These are phyloP conservation scores for Platismatia glauca DNA, from an alignment of 495 filamentous ascomycete species.

Conservation along the genomic window DNA sequence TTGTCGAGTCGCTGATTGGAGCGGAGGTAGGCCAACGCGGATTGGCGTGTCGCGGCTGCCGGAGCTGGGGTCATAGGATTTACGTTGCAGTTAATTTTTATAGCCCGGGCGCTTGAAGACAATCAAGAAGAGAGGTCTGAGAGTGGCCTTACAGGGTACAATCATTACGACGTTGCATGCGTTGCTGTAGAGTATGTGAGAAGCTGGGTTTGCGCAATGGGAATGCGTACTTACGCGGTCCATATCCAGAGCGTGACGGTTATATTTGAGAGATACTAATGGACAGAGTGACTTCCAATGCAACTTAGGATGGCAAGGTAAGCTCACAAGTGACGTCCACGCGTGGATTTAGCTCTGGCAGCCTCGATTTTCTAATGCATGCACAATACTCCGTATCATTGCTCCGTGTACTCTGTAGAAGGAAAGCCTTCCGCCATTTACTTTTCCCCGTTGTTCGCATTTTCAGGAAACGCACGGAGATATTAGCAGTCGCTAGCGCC, in stretches of 20 bases:
- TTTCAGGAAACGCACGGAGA: constrained; percentile 19
- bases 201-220: neutral
- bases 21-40: neutral
- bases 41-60: neutral
- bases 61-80: neutral
- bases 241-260: constrained; percentile 11
- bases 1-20: neutral
- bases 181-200: neutral
- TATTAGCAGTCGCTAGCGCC: constrained; percentile 19
- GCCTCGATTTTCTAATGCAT: constrained; percentile 32
- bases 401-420: constrained; percentile 7
- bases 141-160: constrained; percentile 39
- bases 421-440: constrained; percentile 13
- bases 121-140: constrained; percentile 36
- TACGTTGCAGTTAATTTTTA: neutral
- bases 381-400: constrained; percentile 22
- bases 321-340: constrained; percentile 29
- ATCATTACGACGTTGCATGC: constrained; percentile 40
- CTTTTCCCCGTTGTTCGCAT: constrained; percentile 12
- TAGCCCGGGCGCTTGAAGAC: constrained; percentile 22
- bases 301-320: neutral
- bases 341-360: constrained; percentile 28
- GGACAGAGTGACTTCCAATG: neutral
- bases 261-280: neutral
- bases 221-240: constrained; percentile 23